Conservation (phyloP, 441 rosid species). For the Erodium moschatum region DNA sequence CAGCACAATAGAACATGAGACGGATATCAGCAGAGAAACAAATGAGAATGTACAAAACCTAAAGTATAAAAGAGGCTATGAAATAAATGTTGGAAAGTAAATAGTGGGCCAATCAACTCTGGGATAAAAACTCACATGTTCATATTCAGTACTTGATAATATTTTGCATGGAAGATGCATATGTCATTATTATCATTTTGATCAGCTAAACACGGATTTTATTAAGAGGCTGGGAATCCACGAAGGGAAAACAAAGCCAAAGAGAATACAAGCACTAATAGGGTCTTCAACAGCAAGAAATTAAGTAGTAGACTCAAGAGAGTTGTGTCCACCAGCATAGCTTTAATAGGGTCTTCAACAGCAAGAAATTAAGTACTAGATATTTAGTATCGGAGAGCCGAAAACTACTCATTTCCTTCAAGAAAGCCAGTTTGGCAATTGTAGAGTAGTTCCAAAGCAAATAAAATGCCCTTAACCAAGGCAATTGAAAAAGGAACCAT, state of each 20-base stretch:
- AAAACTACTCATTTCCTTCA: neutral
- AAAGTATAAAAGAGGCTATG: neutral
- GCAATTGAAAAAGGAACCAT: constrained; percentile 22
- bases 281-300: no score
- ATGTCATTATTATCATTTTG: no score
- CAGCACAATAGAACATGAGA: no score
- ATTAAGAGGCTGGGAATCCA: no score
- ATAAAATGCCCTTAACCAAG: constrained; percentile 7
- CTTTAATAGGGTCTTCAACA: neutral
- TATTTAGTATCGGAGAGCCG: neutral
- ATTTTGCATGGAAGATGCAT: neutral
- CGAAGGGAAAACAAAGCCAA: no score
- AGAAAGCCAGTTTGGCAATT: neutral
- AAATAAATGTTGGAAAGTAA: neutral
- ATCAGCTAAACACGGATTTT: no score
- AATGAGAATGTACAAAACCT: neutral
- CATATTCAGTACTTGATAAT: neutral
- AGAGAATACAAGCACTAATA: no score
- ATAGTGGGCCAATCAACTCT: neutral
- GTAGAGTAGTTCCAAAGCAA: neutral
- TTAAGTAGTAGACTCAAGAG: neutral
- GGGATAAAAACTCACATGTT: constrained; percentile 1
- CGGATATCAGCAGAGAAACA: neutral
- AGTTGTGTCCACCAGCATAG: neutral
- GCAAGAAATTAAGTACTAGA: neutral